These are phyloP conservation scores for Nicotiana sylvestris DNA, from an alignment of 257 asterid species.

Conservation along the genomic window DNA sequence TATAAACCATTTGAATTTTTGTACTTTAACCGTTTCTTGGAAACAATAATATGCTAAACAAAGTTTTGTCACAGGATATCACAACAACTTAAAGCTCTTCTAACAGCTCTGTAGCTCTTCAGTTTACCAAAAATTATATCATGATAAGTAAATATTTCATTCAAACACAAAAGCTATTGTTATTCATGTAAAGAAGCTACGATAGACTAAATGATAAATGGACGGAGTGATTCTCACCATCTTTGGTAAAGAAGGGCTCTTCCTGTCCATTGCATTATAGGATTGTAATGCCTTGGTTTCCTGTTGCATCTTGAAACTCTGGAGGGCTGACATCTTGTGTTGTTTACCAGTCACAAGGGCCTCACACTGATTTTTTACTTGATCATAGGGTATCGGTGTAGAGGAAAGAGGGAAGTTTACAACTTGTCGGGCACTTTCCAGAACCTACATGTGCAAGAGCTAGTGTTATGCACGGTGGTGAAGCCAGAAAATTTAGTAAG, in stretches of 20 bases:
- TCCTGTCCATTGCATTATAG: conserved; percentile 21
- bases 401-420: conserved; percentile 41
- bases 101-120: not conserved
- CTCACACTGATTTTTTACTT: conserved; percentile 46
- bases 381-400: conserved; percentile 44
- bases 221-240: conserved; percentile 24
- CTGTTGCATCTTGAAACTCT: conserved; percentile 41
- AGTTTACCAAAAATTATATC: not conserved
- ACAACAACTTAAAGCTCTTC: not conserved
- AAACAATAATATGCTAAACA: not conserved
- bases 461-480: not conserved
- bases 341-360: conserved; percentile 51
- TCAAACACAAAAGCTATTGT: not conserved
- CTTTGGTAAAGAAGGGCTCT: conserved; percentile 6
- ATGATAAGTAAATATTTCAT: not conserved
- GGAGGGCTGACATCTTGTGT: conserved; percentile 41
- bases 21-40: not conserved
- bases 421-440: conserved; percentile 47
- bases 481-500: too few relatives aligned
- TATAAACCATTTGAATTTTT: not conserved
- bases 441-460: conserved; percentile 22
- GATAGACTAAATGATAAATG: not conserved
- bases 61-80: not conserved
- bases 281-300: conserved; percentile 25
- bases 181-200: not conserved